Conservation (phyloP, 23 red algal genomes). For the Gracilaria domingensis region DNA sequence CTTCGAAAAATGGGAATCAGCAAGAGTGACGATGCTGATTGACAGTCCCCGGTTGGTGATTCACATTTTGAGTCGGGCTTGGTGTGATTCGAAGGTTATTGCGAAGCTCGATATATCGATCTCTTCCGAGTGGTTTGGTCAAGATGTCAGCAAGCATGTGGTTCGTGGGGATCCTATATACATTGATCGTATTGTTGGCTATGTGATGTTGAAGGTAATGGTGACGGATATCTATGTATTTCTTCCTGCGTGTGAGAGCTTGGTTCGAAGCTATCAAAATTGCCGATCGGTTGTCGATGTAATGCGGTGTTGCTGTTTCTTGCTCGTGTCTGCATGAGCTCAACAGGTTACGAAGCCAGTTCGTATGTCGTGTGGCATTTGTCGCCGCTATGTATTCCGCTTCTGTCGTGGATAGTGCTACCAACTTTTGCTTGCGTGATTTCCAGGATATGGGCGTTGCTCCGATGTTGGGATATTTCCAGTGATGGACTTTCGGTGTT, state of each 20-base stretch:
- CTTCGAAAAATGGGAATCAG: too few relatives aligned
- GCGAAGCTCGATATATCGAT: not conserved
- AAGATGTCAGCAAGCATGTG: constrained; percentile 38
- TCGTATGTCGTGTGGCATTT: not conserved
- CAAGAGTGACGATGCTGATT: not conserved
- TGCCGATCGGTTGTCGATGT: not conserved
- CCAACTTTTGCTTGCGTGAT: constrained; percentile 12
- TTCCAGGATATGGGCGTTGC: constrained; percentile 1
- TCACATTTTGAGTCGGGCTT: not conserved
- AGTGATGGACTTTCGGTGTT: not conserved
- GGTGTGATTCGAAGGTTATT: not conserved
- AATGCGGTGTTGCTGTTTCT: not conserved
- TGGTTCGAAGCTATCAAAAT: not conserved
- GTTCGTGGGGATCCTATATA: not conserved
- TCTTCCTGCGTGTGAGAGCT: not conserved
- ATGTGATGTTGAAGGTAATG: not conserved
- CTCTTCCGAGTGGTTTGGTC: not conserved
- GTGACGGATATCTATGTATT: not conserved
- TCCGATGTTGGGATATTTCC: not conserved
- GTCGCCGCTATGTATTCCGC: too few relatives aligned
- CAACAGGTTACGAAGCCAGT: not conserved
- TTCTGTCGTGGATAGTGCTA: too few relatives aligned
- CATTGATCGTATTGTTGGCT: not conserved
- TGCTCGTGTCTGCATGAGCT: not conserved
- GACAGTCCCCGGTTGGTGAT: not conserved